Conservation (phyloP, 2,329 filamentous ascomycete genomes). For the Sarocladiaceae sp. region DNA sequence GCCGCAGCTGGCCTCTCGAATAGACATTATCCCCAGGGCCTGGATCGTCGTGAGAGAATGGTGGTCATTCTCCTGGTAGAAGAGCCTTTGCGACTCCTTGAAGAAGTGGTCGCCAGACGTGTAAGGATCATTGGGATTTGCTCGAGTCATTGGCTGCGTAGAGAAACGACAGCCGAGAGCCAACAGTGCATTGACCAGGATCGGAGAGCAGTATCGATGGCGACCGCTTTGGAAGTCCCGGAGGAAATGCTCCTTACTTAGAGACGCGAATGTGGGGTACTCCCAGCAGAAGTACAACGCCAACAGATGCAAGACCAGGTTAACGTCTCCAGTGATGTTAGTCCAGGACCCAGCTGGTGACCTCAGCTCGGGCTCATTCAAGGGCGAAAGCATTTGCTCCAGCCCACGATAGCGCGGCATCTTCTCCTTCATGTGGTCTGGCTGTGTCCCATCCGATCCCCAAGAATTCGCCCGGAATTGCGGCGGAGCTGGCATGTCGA, state of each 20-base stretch:
- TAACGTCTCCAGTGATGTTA: conserved; percentile 50
- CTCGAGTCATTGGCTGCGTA: conserved; percentile 57
- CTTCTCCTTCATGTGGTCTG: conserved; percentile 26
- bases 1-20: conserved; percentile 68
- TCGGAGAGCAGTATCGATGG: conserved; percentile 62
- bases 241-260: conserved; percentile 68
- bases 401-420: conserved; percentile 33
- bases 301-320: conserved; percentile 59
- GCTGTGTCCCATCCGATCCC: conserved; percentile 38
- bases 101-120: conserved; percentile 73
- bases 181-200: conserved; percentile 62
- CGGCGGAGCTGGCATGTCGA: conserved; percentile 32
- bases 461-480: conserved; percentile 43
- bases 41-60: conserved; percentile 68
- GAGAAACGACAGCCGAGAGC: conserved; percentile 67
- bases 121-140: conserved; percentile 56
- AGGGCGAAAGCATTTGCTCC: conserved; percentile 45
- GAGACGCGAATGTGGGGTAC: conserved; percentile 69
- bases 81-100: conserved; percentile 59
- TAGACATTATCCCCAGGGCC: conserved; percentile 71
- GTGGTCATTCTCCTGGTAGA: conserved; percentile 53
- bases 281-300: conserved; percentile 71
- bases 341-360: conserved; percentile 52
- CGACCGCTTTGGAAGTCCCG: conserved; percentile 59
- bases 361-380: conserved; percentile 38